Conservation (phyloP, 2,329 filamentous ascomycete species). For the Xylariales sp. region DNA sequence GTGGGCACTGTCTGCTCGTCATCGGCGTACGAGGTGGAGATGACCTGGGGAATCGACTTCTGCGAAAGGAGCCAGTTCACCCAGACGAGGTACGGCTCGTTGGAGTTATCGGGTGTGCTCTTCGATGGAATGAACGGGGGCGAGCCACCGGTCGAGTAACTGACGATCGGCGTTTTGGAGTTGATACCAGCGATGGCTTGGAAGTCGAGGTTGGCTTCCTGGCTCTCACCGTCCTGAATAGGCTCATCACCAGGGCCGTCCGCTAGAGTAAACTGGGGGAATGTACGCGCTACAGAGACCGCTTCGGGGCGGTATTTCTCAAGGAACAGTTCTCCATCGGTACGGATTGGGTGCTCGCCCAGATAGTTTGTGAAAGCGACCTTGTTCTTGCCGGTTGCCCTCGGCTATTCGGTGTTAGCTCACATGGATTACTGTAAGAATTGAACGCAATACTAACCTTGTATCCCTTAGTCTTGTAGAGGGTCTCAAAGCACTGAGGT, state of each 20-base stretch:
- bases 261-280: conserved; percentile 51
- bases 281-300: conserved; percentile 48
- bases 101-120: conserved; percentile 49
- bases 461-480: conserved; percentile 67
- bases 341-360: conserved; percentile 60
- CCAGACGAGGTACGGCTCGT: conserved; percentile 69
- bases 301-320: conserved; percentile 53
- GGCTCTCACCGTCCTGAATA: conserved; percentile 41
- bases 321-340: conserved; percentile 53
- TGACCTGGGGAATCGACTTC: conserved; percentile 63
- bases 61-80: conserved; percentile 62
- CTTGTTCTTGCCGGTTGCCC: conserved; percentile 55
- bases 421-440: neutral
- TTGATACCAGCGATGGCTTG: conserved; percentile 50
- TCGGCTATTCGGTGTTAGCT: conserved; percentile 45
- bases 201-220: conserved; percentile 49
- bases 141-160: conserved; percentile 50
- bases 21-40: conserved; percentile 69
- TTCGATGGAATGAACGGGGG: conserved; percentile 48
- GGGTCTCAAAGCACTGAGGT: conserved; percentile 63
- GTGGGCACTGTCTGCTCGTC: conserved; percentile 66
- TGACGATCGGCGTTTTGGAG: conserved; percentile 48
- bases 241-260: conserved; percentile 48
- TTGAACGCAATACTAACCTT: conserved; percentile 37
- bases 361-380: conserved; percentile 61